phyloP scores from a whole-genome alignment of 2,329 filamentous ascomycete genomes.

The Penicillium sp. region DNA sequence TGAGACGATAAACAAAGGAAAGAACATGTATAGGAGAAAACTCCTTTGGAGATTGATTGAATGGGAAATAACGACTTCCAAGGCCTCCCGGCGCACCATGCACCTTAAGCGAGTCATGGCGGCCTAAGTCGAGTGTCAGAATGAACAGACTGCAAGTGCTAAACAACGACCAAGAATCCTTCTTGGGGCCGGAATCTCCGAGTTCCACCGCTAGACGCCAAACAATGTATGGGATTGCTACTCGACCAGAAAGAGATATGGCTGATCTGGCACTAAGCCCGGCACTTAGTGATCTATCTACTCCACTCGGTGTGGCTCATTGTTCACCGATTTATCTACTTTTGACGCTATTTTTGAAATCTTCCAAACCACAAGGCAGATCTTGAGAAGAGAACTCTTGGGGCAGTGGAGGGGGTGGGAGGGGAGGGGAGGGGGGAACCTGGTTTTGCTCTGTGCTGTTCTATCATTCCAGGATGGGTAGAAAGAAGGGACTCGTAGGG shows the following conservation, averaged over 20 bases:
- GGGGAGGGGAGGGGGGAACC: not conserved
- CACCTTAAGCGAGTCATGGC: not conserved
- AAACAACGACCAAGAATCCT: not conserved
- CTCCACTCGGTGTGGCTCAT: not conserved
- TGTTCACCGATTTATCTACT: not conserved
- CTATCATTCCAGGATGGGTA: not conserved
- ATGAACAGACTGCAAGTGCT: not conserved
- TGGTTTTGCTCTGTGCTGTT: not conserved
- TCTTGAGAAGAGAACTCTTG: no score
- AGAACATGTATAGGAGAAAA: not conserved
- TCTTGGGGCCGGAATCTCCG: slow-evolving; percentile 1
- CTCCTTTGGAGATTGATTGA: not conserved
- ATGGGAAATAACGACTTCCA: not conserved
- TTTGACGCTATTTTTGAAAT: not conserved
- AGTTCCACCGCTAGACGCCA: not conserved
- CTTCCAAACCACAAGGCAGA: not conserved
- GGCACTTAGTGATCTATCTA: not conserved
- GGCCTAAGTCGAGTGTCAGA: not conserved
- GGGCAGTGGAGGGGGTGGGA: no score
- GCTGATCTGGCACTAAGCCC: not conserved
- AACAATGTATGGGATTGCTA: not conserved
- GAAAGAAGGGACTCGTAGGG: not conserved
- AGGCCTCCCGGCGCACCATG: not conserved
- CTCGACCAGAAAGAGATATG: not conserved
- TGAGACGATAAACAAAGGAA: not conserved